Evolutionary conservation across 2,329 filamentous ascomycete species (phyloP).

Genomic region (Myriosclerotinia duriaeana): DNA sequence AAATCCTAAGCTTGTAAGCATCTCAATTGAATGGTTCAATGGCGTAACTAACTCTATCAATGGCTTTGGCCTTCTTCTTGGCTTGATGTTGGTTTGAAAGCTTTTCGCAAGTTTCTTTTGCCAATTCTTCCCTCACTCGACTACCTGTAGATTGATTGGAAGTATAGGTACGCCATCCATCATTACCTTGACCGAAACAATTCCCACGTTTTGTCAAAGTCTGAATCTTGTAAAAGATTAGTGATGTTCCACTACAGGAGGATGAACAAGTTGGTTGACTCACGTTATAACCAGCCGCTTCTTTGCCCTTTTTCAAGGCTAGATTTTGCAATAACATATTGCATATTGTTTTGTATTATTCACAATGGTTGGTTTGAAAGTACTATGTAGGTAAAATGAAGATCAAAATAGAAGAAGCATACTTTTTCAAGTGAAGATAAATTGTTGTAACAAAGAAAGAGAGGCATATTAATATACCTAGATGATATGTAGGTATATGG

Average conservation of each 20-base stretch:
- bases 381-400: background rate
- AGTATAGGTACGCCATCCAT: slow-evolving; percentile 18
- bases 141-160: slow-evolving; percentile 27
- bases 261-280: slow-evolving; percentile 28
- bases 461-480: background rate
- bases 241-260: slow-evolving; percentile 25
- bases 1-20: slow-evolving; percentile 63
- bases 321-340: slow-evolving; percentile 40
- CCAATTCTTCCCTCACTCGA: slow-evolving; percentile 36
- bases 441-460: slow-evolving; percentile 12
- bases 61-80: slow-evolving; percentile 49
- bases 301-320: slow-evolving; percentile 40
- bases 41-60: slow-evolving; percentile 48
- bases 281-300: slow-evolving; percentile 40
- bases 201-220: slow-evolving; percentile 33
- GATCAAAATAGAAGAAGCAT: background rate
- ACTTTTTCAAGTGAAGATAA: background rate
- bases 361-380: slow-evolving; percentile 23
- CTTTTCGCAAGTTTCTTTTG: slow-evolving; percentile 37
- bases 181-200: slow-evolving; percentile 2
- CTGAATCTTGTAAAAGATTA: slow-evolving; percentile 34
- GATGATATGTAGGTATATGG: too few species aligned
- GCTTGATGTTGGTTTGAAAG: slow-evolving; percentile 41
- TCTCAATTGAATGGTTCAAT: background rate
- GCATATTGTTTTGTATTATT: slow-evolving; percentile 36